Conservation (phyloP, 2,329 filamentous ascomycete genomes). For the Phialophora chinensis region DNA sequence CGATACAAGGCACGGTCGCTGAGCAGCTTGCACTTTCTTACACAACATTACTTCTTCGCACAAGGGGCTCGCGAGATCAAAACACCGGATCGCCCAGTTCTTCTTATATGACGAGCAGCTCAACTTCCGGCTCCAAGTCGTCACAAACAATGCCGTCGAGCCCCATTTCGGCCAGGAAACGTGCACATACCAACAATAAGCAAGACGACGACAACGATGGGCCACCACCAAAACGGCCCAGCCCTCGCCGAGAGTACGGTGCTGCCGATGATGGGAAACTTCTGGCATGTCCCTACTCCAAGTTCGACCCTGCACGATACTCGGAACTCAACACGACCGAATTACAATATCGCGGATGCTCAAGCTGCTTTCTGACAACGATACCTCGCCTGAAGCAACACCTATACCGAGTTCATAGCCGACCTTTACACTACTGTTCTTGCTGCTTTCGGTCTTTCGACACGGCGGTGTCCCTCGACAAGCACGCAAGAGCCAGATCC, state of each 20-base stretch:
- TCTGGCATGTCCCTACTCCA: conserved; percentile 45
- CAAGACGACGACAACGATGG: not conserved
- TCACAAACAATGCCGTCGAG: conserved; percentile 1
- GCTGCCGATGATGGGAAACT: conserved; percentile 28
- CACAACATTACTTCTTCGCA: not conserved
- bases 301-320: conserved; percentile 23
- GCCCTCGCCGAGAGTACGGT: not conserved
- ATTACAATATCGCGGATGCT: conserved; percentile 22
- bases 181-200: not conserved
- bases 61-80: not conserved
- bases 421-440: conserved; percentile 17
- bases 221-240: not conserved
- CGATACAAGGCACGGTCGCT: not conserved
- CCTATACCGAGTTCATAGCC: conserved; percentile 22
- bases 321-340: conserved; percentile 20
- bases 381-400: conserved; percentile 28
- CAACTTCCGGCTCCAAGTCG: not conserved
- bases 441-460: conserved; percentile 20
- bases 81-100: not conserved
- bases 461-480: not conserved
- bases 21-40: not conserved
- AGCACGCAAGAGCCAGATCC: conserved; percentile 5
- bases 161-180: not conserved
- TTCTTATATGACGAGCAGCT: not conserved
- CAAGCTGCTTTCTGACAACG: conserved; percentile 10